A percentile compares a stretch with the other conserved stretches of the same genome.
These are phyloP conservation scores for Colletotrichum chrysophilum DNA, from an alignment of 2,329 filamentous ascomycete genomes.

Conservation along the genomic window DNA sequence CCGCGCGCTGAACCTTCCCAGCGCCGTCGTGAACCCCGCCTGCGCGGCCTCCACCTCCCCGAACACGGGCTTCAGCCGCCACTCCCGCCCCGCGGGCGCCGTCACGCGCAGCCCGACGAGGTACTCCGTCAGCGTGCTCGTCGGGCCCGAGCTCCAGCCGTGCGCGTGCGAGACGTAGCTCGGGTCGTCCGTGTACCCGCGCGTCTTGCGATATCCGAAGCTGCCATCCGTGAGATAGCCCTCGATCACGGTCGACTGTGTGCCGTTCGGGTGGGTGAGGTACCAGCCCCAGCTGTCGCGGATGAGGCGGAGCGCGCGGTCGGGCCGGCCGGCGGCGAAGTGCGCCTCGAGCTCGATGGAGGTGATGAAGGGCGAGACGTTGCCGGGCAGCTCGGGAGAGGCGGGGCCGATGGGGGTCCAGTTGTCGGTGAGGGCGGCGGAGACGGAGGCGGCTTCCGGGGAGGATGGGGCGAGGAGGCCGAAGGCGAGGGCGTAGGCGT, in stretches of 20 bases:
- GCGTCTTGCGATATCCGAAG: slow-evolving; percentile 59
- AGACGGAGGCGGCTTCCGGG: slow-evolving; percentile 42
- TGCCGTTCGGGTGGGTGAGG: slow-evolving; percentile 60
- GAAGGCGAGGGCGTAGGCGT: slow-evolving; percentile 59
- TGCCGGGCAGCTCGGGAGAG: slow-evolving; percentile 60
- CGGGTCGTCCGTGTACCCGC: slow-evolving; percentile 56
- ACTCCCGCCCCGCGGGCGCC: slow-evolving; percentile 8
- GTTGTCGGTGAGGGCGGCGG: slow-evolving; percentile 49
- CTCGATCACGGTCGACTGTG: slow-evolving; percentile 63
- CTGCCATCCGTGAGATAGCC: slow-evolving; percentile 61
- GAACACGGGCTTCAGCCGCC: slow-evolving; percentile 15
- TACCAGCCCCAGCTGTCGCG: slow-evolving; percentile 67
- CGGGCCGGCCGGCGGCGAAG: slow-evolving; percentile 49
- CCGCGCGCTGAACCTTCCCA: slow-evolving; percentile 12
- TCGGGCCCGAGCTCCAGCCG: slow-evolving; percentile 55
- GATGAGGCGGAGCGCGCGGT: slow-evolving; percentile 60
- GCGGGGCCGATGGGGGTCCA: slow-evolving; percentile 62
- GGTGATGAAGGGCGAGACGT: slow-evolving; percentile 63
- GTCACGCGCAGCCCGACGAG: slow-evolving; percentile 42
- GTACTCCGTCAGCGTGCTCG: slow-evolving; percentile 47
- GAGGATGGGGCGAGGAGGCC: slow-evolving; percentile 42
- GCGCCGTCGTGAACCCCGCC: slow-evolving; percentile 18
- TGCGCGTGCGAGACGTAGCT: slow-evolving; percentile 54
- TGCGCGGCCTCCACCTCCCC: slow-evolving; percentile 12
- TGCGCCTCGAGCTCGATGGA: slow-evolving; percentile 66